A percentile compares a stretch with the other conserved stretches of the same genome.
These are phyloP conservation scores for Chlorella sp. DNA, from an alignment of 139 green algal genomes.

Conservation along the genomic window DNA sequence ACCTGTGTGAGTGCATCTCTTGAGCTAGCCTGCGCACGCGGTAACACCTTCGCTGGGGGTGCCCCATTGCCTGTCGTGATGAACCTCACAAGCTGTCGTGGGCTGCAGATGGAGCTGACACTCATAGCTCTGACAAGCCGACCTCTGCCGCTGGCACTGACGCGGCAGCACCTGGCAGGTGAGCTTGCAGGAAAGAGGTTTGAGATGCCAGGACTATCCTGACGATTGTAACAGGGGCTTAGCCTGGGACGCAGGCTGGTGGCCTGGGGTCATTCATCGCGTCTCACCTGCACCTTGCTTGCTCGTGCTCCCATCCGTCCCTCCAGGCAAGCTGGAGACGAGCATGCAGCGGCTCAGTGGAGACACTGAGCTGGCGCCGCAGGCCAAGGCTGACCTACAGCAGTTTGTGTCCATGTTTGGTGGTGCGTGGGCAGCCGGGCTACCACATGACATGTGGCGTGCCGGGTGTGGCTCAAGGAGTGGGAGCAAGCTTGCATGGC, in stretches of 20 bases:
- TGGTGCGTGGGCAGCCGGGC: background rate
- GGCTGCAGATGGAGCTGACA: conserved; percentile 44
- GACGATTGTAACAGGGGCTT: too few species aligned
- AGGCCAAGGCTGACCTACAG: conserved; percentile 5
- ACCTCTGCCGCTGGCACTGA: conserved; percentile 17
- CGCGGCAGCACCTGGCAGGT: conserved; percentile 19
- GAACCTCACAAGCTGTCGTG: background rate
- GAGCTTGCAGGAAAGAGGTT: background rate
- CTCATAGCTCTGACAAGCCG: conserved; percentile 34
- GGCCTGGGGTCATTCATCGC: background rate
- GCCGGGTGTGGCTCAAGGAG: too few species aligned
- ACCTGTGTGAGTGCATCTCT: too few species aligned
- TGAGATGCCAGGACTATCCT: too few species aligned
- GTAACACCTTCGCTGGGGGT: too few species aligned
- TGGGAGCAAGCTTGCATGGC: too few species aligned
- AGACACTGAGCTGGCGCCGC: background rate
- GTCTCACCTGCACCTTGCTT: background rate
- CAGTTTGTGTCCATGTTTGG: conserved; percentile 29
- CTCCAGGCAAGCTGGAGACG: conserved; percentile 5
- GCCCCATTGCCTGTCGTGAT: too few species aligned
- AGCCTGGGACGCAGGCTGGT: background rate
- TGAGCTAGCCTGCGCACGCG: background rate
- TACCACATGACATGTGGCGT: too few species aligned
- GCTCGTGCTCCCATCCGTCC: background rate
- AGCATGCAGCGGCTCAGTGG: conserved; percentile 30